Conservation (phyloP, 371 early-diverging fungal genomes). For the Mortierella sp. region DNA sequence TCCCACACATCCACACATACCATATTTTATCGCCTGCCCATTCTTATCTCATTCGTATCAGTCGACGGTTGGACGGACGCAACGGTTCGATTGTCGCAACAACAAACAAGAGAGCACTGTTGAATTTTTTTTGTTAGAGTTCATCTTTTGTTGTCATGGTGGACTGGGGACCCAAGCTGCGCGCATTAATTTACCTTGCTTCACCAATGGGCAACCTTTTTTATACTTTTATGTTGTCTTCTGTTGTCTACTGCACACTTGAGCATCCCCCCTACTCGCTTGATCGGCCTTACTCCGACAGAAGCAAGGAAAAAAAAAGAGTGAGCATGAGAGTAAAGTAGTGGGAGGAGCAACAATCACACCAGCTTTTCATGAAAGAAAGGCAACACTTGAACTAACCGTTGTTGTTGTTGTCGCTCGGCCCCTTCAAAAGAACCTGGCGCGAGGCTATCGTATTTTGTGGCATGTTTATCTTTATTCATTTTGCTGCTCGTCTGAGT, state of each 20-base stretch:
- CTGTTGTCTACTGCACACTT: background rate
- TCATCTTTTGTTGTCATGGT: background rate
- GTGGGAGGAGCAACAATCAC: background rate
- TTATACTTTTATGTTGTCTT: background rate
- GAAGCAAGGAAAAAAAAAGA: background rate
- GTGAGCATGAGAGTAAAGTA: conserved; percentile 3
- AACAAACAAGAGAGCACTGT: background rate
- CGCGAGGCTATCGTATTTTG: background rate
- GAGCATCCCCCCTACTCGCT: background rate
- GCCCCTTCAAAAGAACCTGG: background rate
- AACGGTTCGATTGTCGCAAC: background rate
- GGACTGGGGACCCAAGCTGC: conserved; percentile 11
- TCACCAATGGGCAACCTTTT: background rate
- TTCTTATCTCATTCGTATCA: background rate
- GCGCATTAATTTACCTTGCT: background rate
- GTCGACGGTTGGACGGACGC: background rate
- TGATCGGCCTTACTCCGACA: conserved; percentile 1
- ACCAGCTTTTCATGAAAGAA: background rate
- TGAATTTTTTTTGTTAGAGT: background rate
- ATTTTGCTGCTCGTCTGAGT: background rate
- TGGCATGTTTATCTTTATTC: background rate
- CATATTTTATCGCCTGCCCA: background rate
- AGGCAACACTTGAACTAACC: background rate
- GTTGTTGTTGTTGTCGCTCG: background rate
- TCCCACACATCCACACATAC: background rate